Evolutionary conservation across 129 eudicot species (phyloP), one percentile per base, ranked within the genome.

Genomic region (Centella asiatica): DNA sequence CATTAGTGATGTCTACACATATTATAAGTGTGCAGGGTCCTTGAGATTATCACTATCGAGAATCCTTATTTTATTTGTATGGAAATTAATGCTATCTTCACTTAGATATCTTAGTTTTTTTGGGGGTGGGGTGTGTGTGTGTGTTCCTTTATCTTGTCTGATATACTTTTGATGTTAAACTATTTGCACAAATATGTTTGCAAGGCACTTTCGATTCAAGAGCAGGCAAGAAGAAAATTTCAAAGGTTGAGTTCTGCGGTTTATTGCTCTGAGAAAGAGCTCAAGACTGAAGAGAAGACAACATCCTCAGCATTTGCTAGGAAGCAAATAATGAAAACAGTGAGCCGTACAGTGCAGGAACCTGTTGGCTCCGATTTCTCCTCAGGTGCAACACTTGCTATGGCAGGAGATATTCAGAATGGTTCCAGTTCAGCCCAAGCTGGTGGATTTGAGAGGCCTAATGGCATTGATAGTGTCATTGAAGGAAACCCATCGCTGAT

Each of bases 141-240:
- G 27, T 9, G 48, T 57, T 32, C 44, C 2, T 52, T 55, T 44
- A 32, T 45, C 55, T 57, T 52, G 23, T 3, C 24, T 22, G 7
- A 36, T 42, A 57, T 39, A 52, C 65, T 66, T 65, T 45, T 66
- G 46, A 56, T 74, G 44, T 59, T 70, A 40, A 76, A 66, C 71
- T 76, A 57, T 53, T 68, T 63, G 33, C 48, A 39, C 47, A 29
- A 67, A 31, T 70, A 40, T 49, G 75, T 72, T 79, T 46, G 57
- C 60, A 76, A 93, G 99, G 99, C 99, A 66, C 75, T 94, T 65
- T 64, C 95, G 69, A 93, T 93, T 62, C 87, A 81, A 82, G 99
- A 93, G 74, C 80, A 76, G 71, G 99, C 96, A 3, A 79, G 76
- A 76, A 74, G 71, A 74, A 93, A 80, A 72, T 88, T 93, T 51